Conservation (phyloP, 495 filamentous ascomycete species). For the Thermothielavioides terrestris region DNA sequence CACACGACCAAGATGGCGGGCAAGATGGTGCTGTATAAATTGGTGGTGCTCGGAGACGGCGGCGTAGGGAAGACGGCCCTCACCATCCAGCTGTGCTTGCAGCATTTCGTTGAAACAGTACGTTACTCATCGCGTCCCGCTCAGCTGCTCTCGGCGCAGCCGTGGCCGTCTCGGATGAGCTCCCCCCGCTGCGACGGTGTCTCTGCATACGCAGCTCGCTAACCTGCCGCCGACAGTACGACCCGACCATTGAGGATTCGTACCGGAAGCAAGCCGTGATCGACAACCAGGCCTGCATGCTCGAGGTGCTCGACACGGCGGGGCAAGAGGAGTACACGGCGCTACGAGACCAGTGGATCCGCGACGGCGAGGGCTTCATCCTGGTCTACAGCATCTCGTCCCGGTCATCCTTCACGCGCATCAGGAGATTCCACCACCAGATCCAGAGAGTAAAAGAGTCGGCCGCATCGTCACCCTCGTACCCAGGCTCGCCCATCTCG, state of each 20-base stretch:
- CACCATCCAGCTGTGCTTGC: slow-evolving; percentile 82
- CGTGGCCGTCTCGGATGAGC: background rate
- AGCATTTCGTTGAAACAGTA: slow-evolving; percentile 53
- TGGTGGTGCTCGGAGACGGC: slow-evolving; percentile 84
- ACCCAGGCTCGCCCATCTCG: slow-evolving; percentile 50
- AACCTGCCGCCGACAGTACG: slow-evolving; percentile 48
- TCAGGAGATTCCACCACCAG: slow-evolving; percentile 91
- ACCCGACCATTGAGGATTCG: slow-evolving; percentile 95
- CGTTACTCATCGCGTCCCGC: slow-evolving; percentile 12
- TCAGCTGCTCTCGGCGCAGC: background rate
- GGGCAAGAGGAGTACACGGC: slow-evolving; percentile 99
- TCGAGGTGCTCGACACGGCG: slow-evolving; percentile 95
- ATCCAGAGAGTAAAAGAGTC: slow-evolving; percentile 97
- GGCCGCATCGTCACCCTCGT: slow-evolving; percentile 68
- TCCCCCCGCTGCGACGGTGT: slow-evolving; percentile 1
- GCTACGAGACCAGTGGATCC: slow-evolving; percentile 94
- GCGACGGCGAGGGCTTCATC: slow-evolving; percentile 95
- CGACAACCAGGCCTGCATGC: slow-evolving; percentile 93
- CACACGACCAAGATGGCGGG: slow-evolving; percentile 43
- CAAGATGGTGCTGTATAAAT: slow-evolving; percentile 94
- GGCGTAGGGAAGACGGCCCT: slow-evolving; percentile 91
- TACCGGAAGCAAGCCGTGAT: slow-evolving; percentile 99
- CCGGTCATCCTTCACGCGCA: slow-evolving; percentile 85
- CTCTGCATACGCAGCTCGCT: slow-evolving; percentile 13
- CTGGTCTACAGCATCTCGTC: slow-evolving; percentile 98